These are phyloP conservation scores for Linaria vulgaris DNA, from an alignment of 257 asterid genomes.

Conservation along the genomic window DNA sequence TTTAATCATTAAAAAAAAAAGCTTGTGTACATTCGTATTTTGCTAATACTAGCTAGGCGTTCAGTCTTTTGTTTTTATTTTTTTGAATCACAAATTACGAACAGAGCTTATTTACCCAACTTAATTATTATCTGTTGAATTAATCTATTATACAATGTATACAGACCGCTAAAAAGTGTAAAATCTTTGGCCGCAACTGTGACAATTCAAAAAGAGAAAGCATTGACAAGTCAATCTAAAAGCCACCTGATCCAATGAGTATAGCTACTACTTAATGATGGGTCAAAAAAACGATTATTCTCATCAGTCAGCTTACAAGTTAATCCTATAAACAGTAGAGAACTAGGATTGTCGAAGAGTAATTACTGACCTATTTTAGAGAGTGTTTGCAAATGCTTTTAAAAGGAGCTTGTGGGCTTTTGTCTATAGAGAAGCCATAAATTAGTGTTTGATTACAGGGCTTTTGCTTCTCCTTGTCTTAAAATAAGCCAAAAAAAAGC, in stretches of 20 bases:
- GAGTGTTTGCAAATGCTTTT: too few relatives aligned
- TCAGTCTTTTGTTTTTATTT: too few relatives aligned
- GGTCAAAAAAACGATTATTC: slow-evolving; percentile 44
- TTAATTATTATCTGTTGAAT: slow-evolving; percentile 19
- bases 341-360: slow-evolving; percentile 30
- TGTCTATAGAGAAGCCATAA: too few relatives aligned
- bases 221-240: slow-evolving; percentile 59
- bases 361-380: slow-evolving; percentile 24
- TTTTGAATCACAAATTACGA: too few relatives aligned
- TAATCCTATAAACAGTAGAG: slow-evolving; percentile 39
- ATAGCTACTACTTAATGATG: slow-evolving; percentile 24
- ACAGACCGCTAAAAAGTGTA: slow-evolving; percentile 34
- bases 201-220: slow-evolving; percentile 48
- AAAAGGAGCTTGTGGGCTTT: too few relatives aligned
- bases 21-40: too few relatives aligned
- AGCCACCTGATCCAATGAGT: slow-evolving; percentile 35
- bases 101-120: neutral
- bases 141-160: slow-evolving; percentile 25
- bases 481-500: too few relatives aligned
- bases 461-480: too few relatives aligned
- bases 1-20: too few relatives aligned
- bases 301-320: slow-evolving; percentile 37
- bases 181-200: slow-evolving; percentile 25
- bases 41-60: neutral
- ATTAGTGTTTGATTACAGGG: too few relatives aligned